phyloP scores from a whole-genome alignment of 352 stramenopile genomes.

The Phytopythium vexans region DNA sequence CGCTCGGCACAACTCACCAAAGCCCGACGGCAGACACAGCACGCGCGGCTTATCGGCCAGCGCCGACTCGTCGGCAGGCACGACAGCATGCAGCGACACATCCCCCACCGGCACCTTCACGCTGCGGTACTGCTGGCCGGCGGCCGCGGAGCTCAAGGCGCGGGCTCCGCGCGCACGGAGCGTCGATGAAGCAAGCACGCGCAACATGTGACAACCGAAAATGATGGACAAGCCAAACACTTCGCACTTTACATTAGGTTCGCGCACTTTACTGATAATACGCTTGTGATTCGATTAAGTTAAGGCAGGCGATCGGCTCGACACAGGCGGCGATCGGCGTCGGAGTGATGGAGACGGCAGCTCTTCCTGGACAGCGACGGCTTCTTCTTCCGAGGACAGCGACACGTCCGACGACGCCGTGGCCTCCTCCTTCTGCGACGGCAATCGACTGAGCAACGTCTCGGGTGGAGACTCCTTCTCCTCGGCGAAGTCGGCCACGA shows the following conservation, averaged over 20 bases:
- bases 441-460: too few species aligned
- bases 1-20: conserved; percentile 27
- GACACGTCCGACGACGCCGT: conserved; percentile 36
- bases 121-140: conserved; percentile 7
- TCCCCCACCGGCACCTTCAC: conserved; percentile 36
- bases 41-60: conserved; percentile 23
- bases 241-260: too few species aligned
- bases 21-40: conserved; percentile 66
- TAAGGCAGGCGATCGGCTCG: too few species aligned
- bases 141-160: too few species aligned
- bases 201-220: not conserved
- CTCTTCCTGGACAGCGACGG: too few species aligned
- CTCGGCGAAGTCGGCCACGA: too few species aligned
- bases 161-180: conserved; percentile 7
- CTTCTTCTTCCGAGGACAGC: conserved; percentile 20
- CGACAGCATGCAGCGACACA: conserved; percentile 39
- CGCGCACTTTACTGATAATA: too few species aligned
- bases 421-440: conserved; percentile 24
- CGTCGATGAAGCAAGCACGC: conserved; percentile 4
- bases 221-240: too few species aligned
- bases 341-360: too few species aligned
- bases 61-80: not conserved
- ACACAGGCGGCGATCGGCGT: too few species aligned
- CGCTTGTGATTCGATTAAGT: too few species aligned
- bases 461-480: too few species aligned